Percentiles rank a stretch among this genome's conserved stretches.
phyloP scores from a whole-genome alignment of 352 stramenopile species.

The Phytophthora syringae region DNA sequence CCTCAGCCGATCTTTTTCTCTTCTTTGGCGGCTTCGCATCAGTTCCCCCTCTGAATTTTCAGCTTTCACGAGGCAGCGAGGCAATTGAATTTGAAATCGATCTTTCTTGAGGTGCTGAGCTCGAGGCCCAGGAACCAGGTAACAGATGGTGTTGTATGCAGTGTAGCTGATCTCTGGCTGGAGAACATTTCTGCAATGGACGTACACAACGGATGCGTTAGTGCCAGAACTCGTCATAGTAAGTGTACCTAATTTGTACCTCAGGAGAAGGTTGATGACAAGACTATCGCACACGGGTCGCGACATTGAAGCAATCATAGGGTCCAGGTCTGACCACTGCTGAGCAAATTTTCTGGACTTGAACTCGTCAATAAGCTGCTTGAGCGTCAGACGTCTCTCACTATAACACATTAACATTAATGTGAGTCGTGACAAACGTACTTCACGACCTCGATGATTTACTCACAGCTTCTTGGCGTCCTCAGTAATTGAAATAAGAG shows the following conservation, averaged over 20 bases:
- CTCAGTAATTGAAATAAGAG: constrained; percentile 51
- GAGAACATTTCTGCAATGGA: constrained; percentile 49
- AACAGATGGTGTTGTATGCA: constrained; percentile 79
- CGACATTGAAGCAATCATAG: constrained; percentile 43
- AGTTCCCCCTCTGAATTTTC: not conserved
- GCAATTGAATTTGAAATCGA: constrained; percentile 28
- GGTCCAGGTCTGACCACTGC: constrained; percentile 41
- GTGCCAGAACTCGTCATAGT: not conserved
- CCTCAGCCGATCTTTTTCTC: constrained; percentile 20
- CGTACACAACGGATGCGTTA: constrained; percentile 11
- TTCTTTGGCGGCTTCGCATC: constrained; percentile 22
- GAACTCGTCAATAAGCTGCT: constrained; percentile 75
- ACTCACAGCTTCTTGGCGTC: constrained; percentile 60
- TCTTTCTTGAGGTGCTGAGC: constrained; percentile 39
- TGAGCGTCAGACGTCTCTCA: constrained; percentile 68
- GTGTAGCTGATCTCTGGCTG: constrained; percentile 82
- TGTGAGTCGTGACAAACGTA: constrained; percentile 1
- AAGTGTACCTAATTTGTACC: constrained; percentile 16
- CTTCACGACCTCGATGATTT: not conserved
- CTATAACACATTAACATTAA: constrained; percentile 25
- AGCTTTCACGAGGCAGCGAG: constrained; percentile 8
- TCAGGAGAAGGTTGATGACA: constrained; percentile 58
- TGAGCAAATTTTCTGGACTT: constrained; percentile 59
- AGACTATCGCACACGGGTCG: constrained; percentile 54
- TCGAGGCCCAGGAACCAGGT: constrained; percentile 55